These are phyloP conservation scores for Globisporangium acanthophoron DNA, from an alignment of 352 stramenopile species.

Conservation along the genomic window DNA sequence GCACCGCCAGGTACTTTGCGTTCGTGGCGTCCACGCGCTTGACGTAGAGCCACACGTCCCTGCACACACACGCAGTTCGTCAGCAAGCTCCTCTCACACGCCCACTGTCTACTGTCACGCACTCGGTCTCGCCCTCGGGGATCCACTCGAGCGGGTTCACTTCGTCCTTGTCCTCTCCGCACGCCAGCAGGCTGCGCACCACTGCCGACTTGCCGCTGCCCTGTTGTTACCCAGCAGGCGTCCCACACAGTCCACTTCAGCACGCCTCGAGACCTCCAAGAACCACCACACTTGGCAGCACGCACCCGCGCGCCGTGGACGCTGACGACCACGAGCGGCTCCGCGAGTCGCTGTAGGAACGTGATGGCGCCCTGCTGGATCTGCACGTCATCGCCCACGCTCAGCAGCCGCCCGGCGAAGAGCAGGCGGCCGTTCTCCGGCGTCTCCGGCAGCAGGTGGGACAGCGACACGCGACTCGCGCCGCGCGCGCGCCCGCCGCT, in stretches of 20 bases:
- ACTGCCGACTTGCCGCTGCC: slow-evolving; percentile 46
- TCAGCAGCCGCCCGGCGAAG: slow-evolving; percentile 61
- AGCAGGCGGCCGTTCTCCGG: slow-evolving; percentile 34
- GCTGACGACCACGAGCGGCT: slow-evolving; percentile 64
- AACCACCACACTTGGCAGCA: neutral
- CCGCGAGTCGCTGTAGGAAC: slow-evolving; percentile 66
- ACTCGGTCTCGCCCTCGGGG: slow-evolving; percentile 19
- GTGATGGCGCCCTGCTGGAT: slow-evolving; percentile 65
- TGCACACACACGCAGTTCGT: slow-evolving; percentile 1
- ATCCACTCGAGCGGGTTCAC: slow-evolving; percentile 16
- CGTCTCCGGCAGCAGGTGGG: slow-evolving; percentile 1
- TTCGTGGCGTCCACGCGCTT: slow-evolving; percentile 53
- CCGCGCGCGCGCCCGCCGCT: slow-evolving; percentile 2
- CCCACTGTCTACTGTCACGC: neutral
- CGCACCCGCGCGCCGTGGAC: slow-evolving; percentile 46
- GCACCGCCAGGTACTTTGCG: slow-evolving; percentile 66
- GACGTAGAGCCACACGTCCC: slow-evolving; percentile 71
- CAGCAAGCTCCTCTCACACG: neutral
- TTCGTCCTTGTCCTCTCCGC: slow-evolving; percentile 12
- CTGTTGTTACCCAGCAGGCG: slow-evolving; percentile 6
- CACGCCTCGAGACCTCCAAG: neutral
- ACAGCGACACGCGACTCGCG: slow-evolving; percentile 1
- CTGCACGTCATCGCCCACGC: slow-evolving; percentile 51
- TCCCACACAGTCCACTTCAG: neutral
- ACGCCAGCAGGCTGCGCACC: slow-evolving; percentile 35